Conservation (phyloP, 2,329 filamentous ascomycete species). For the Penicillium sp. region DNA sequence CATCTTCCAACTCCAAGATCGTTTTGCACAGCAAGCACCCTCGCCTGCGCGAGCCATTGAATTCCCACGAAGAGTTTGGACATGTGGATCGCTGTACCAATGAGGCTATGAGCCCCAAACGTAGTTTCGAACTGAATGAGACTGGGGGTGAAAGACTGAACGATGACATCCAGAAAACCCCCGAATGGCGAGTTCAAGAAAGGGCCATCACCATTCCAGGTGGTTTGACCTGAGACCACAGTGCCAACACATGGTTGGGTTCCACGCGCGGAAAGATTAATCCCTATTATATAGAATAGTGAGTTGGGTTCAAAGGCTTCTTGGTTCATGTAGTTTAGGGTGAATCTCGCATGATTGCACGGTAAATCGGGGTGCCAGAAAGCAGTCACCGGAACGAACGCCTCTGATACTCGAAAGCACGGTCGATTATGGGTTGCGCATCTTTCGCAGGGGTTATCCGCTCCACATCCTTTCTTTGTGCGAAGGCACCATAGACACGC, state of each 20-base stretch:
- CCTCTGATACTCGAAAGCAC: constrained; percentile 25
- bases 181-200: neutral
- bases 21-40: constrained; percentile 5
- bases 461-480: constrained; percentile 30
- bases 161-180: constrained; percentile 5
- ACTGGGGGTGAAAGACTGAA: constrained; percentile 3
- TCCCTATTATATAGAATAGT: too few species aligned
- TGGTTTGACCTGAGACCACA: neutral
- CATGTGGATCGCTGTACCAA: constrained; percentile 15
- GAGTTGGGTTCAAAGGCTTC: too few species aligned
- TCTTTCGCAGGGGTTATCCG: constrained; percentile 17
- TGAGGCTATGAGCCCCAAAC: constrained; percentile 1
- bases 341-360: neutral
- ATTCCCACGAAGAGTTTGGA: constrained; percentile 17
- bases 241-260: constrained; percentile 10
- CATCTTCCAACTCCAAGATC: constrained; percentile 12
- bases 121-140: constrained; percentile 4
- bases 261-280: too few species aligned
- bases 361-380: neutral
- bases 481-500: constrained; percentile 31
- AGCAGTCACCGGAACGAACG: constrained; percentile 3
- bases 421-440: constrained; percentile 16
- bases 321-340: too few species aligned
- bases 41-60: constrained; percentile 12
- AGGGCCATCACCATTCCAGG: neutral